Base-by-base conservation (phyloP, 2,329 filamentous ascomycete genomes). In the Meredithiella fracta region DNA sequence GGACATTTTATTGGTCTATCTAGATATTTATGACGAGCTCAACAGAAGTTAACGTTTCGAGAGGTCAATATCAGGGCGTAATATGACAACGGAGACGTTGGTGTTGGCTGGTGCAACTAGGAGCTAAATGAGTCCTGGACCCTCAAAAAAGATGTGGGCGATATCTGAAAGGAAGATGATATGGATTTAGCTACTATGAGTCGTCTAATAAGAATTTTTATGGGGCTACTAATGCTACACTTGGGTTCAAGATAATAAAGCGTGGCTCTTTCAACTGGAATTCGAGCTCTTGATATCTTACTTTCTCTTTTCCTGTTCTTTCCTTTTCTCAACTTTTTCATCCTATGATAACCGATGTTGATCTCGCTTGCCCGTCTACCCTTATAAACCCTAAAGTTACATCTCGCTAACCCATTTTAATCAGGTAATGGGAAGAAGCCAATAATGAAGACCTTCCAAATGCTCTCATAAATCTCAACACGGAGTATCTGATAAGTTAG, bases 1-100 rank as follows among this genome's bases (percentile, higher is more conserved):
- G 57, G 81, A 84, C 81, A 85, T 84, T 55, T 15, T 54, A 14
- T 17, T 23, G 37, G n/a, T n/a, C n/a, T n/a, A n/a, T n/a, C n/a
- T n/a, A n/a, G n/a, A 11, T 17, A 38, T 7, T n/a, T n/a, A n/a
- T 17, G 40, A 22, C 20, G 40, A 34, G 29, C 11, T 34, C 29
- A 34, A 34, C 17, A n/a, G 40, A n/a, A 20, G n/a, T n/a, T n/a
- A 22, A n/a, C 11, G 40, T 7, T 9, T 44, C 11, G 17, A 20
- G 11, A 20, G 40, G 20, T 11, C 11, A 20, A 22, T n/a, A 44
- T 44, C 15, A 44, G 8, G n/a, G 17, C 17, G 14, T 44, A n/a
- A 44, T 44, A 44, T 44, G 40, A 3, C 40, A 44, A 44, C 17
- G 40, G 3, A 20, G 11, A n/a, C 37, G 40, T 44, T 22, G 40